Conservation (phyloP, 345 rosid genomes). For the Trapa bicornis region DNA sequence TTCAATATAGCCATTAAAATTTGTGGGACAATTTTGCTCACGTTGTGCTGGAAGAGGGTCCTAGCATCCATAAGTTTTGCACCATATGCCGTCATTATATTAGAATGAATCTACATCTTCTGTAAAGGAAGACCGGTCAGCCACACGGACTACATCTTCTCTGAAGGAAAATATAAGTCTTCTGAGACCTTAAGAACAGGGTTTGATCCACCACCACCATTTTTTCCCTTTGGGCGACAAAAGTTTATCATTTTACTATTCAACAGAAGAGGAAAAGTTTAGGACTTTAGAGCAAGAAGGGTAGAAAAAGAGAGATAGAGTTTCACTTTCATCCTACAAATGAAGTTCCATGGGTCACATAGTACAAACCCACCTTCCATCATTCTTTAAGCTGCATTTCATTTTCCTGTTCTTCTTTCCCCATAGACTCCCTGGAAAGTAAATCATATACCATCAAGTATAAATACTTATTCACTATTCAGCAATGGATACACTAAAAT, state of each 20-base stretch:
- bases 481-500: no score
- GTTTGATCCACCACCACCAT: not conserved
- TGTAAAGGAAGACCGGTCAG: no score
- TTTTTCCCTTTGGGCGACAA: not conserved
- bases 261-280: no score
- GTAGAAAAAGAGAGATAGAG: no score
- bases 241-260: not conserved
- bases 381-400: no score
- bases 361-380: no score
- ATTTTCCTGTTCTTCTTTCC: no score
- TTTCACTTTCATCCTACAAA: no score
- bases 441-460: no score
- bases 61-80: conserved; percentile 6
- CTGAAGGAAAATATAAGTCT: not conserved
- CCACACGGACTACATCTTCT: not conserved
- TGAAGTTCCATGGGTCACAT: no score
- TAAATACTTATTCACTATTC: no score
- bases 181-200: not conserved
- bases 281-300: not conserved
- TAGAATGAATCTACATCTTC: not conserved
- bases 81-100: conserved; percentile 6
- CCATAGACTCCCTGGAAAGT: no score
- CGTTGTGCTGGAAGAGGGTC: conserved; percentile 7
- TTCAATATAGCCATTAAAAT: not conserved
- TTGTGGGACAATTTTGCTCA: not conserved